Percentiles rank a stretch among this genome's conserved stretches.
Conservation (phyloP, 2,329 filamentous ascomycete genomes). For the Neonectria neomacrospora region DNA sequence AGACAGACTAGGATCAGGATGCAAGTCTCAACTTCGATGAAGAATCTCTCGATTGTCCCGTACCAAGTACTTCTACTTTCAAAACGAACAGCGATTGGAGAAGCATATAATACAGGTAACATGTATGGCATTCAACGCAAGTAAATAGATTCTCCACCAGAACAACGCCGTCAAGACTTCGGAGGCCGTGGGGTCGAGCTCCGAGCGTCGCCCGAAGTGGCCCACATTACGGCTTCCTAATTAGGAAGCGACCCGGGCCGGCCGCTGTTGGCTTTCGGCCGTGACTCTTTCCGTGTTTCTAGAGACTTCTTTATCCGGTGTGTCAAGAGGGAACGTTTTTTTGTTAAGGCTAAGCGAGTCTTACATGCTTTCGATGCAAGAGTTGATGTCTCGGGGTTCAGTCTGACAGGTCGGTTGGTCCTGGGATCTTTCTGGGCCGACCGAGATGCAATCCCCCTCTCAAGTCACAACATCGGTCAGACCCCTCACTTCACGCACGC, state of each 20-base stretch:
- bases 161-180: neutral
- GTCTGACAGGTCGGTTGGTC: conserved; percentile 7
- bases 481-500: conserved; percentile 9
- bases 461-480: conserved; percentile 3
- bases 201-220: neutral
- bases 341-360: neutral
- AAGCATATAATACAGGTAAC: no score
- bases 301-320: neutral
- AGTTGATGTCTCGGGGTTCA: neutral
- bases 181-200: neutral
- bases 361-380: conserved; percentile 1
- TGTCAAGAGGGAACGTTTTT: neutral
- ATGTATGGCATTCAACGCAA: no score
- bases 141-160: neutral
- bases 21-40: neutral
- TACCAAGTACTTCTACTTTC: neutral
- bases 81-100: no score
- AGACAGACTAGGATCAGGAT: neutral
- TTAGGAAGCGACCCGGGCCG: conserved; percentile 6
- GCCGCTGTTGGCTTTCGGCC: neutral
- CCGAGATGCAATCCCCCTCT: neutral
- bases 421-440: conserved; percentile 12
- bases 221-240: conserved; percentile 9
- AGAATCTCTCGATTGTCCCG: neutral
- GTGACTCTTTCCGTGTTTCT: neutral